Evolutionary conservation across 768 basidiomycete species (phyloP).

Genomic region (Rickenella mellea): DNA sequence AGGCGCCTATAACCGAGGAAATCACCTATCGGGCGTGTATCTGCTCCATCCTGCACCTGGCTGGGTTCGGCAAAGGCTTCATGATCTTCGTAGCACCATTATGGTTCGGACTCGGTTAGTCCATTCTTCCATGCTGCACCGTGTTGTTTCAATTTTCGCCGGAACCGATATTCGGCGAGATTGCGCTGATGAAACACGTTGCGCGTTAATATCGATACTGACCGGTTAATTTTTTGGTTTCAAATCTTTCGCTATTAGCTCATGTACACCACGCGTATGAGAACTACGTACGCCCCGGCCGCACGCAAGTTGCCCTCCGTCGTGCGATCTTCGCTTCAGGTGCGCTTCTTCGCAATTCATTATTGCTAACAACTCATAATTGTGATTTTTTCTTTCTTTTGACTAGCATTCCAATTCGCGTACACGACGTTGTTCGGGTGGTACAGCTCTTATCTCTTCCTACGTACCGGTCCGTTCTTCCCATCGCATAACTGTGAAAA

Average conservation of each 20-base stretch:
- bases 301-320: conserved; percentile 52
- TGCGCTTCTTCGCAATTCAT: conserved; percentile 21
- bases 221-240: background rate
- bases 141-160: background rate
- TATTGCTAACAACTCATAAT: conserved; percentile 7
- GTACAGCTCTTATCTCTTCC: conserved; percentile 76
- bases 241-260: conserved; percentile 33
- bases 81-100: conserved; percentile 80
- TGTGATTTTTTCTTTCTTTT: background rate
- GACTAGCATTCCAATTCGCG: conserved; percentile 70
- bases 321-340: conserved; percentile 48
- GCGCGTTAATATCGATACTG: conserved; percentile 4
- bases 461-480: conserved; percentile 82
- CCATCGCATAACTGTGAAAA: conserved; percentile 4
- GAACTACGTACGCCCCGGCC: conserved; percentile 64
- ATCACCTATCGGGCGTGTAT: conserved; percentile 84
- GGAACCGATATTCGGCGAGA: background rate
- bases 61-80: conserved; percentile 38
- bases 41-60: conserved; percentile 61
- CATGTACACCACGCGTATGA: conserved; percentile 94
- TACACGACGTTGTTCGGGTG: conserved; percentile 95
- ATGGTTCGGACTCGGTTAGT: conserved; percentile 79
- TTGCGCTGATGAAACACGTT: background rate
- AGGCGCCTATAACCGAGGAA: conserved; percentile 93
- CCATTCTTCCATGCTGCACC: background rate